Evolutionary conservation across 805 yeast genomes (phyloP).

Genomic region (Zygosaccharomyces gambellarensis): DNA sequence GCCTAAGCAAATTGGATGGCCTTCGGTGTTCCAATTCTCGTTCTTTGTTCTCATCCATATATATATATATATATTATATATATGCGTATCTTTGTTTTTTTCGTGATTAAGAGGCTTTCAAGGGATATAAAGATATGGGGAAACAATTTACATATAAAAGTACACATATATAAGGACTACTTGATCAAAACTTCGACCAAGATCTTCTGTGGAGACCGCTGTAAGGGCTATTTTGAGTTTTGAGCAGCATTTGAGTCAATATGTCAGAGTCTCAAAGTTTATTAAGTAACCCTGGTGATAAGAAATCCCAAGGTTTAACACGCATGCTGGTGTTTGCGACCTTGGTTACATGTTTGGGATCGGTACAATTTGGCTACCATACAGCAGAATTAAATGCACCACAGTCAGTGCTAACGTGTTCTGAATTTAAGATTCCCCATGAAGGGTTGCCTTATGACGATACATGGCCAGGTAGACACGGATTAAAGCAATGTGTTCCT

Average conservation of each 20-base stretch:
- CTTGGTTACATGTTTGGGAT: constrained; percentile 63
- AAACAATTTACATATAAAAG: background rate
- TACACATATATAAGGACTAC: background rate
- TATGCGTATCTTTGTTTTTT: background rate
- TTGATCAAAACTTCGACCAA: background rate
- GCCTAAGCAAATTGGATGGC: no score
- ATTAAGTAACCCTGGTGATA: background rate
- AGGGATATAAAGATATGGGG: background rate
- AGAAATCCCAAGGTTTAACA: constrained; percentile 9
- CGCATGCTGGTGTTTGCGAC: constrained; percentile 41
- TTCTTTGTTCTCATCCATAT: background rate
- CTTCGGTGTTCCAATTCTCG: no score
- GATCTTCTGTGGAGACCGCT: background rate
- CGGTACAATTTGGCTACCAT: constrained; percentile 90
- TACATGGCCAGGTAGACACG: constrained; percentile 40
- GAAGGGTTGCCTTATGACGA: constrained; percentile 18
- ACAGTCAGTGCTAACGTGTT: constrained; percentile 61
- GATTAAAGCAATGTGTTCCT: constrained; percentile 52
- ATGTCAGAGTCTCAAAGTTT: constrained; percentile 7
- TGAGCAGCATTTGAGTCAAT: background rate
- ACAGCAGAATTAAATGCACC: constrained; percentile 95
- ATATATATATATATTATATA: background rate
- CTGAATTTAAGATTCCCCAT: constrained; percentile 25
- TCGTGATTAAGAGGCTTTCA: background rate
- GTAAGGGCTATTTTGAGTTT: background rate